Percentiles rank a stretch among this genome's conserved stretches.
These are phyloP conservation scores for Termitomyces sp. DNA, from an alignment of 768 basidiomycete genomes.

Conservation along the genomic window DNA sequence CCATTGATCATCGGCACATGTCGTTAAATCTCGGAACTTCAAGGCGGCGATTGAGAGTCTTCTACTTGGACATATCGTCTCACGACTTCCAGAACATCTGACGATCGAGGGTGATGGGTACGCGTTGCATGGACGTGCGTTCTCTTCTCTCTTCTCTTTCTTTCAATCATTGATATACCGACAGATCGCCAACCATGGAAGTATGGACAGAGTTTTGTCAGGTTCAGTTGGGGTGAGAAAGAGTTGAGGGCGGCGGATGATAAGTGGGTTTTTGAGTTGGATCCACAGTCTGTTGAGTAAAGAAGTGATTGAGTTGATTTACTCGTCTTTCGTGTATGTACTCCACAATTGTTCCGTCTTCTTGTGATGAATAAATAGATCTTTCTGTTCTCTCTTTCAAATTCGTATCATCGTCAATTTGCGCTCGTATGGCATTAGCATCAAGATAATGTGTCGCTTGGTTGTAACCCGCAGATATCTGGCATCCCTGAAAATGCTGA, in stretches of 20 bases:
- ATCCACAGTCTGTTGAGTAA: slow-evolving; percentile 5
- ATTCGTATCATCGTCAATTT: neutral
- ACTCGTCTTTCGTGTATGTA: neutral
- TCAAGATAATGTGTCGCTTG: too few relatives aligned
- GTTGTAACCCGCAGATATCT: too few relatives aligned
- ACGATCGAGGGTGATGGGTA: slow-evolving; percentile 26
- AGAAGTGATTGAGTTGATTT: neutral
- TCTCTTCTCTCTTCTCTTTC: neutral
- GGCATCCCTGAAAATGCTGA: too few relatives aligned
- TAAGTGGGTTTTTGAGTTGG: slow-evolving; percentile 29
- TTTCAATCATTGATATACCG: neutral
- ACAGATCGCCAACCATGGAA: slow-evolving; percentile 25
- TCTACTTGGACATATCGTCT: slow-evolving; percentile 23
- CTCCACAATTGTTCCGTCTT: neutral
- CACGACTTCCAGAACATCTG: slow-evolving; percentile 22
- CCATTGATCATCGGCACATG: neutral
- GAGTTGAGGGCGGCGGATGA: slow-evolving; percentile 19
- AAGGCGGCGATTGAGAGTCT: slow-evolving; percentile 31
- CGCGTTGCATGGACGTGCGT: slow-evolving; percentile 24
- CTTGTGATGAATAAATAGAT: neutral
- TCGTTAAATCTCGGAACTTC: neutral
- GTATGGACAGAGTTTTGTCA: slow-evolving; percentile 21
- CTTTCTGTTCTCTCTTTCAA: too few relatives aligned
- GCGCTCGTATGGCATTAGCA: too few relatives aligned
- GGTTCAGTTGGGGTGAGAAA: slow-evolving; percentile 24